These are phyloP conservation scores for Yamadazyma philogaea DNA, from an alignment of 805 yeast genomes.

Conservation along the genomic window DNA sequence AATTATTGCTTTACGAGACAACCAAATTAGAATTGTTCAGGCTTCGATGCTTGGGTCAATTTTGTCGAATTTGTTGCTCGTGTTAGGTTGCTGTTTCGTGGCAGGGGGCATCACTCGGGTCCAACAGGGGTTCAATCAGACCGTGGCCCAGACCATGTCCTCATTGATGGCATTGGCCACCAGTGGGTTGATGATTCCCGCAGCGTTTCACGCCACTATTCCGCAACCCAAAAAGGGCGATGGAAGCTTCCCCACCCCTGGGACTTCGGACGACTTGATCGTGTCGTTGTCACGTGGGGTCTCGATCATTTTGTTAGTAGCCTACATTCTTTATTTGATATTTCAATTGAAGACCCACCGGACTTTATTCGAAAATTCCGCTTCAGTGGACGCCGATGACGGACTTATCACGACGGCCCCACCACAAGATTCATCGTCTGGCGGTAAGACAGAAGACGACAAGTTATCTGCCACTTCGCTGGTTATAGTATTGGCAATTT, in stretches of 20 bases:
- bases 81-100: constrained; percentile 91
- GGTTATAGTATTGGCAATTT: constrained; percentile 50
- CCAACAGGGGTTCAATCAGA: constrained; percentile 88
- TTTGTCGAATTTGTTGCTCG: constrained; percentile 81
- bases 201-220: constrained; percentile 87
- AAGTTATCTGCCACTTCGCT: constrained; percentile 53
- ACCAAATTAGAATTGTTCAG: constrained; percentile 91
- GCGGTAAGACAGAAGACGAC: constrained; percentile 13
- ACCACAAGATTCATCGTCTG: constrained; percentile 14
- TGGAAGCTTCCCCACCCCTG: constrained; percentile 38
- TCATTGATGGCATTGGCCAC: constrained; percentile 89
- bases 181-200: constrained; percentile 87
- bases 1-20: constrained; percentile 77
- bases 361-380: constrained; percentile 60
- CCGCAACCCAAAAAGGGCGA: constrained; percentile 31
- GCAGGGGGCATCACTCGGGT: constrained; percentile 87
- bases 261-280: constrained; percentile 46
- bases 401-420: constrained; percentile 32
- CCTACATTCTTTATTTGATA: constrained; percentile 73
- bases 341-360: constrained; percentile 91
- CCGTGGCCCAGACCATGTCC: constrained; percentile 97
- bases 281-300: constrained; percentile 82
- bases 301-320: constrained; percentile 68
- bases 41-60: constrained; percentile 97
- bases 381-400: constrained; percentile 30